These are phyloP conservation scores for Strobilomyces echinocephalus DNA, from an alignment of 768 basidiomycete species.

Conservation along the genomic window DNA sequence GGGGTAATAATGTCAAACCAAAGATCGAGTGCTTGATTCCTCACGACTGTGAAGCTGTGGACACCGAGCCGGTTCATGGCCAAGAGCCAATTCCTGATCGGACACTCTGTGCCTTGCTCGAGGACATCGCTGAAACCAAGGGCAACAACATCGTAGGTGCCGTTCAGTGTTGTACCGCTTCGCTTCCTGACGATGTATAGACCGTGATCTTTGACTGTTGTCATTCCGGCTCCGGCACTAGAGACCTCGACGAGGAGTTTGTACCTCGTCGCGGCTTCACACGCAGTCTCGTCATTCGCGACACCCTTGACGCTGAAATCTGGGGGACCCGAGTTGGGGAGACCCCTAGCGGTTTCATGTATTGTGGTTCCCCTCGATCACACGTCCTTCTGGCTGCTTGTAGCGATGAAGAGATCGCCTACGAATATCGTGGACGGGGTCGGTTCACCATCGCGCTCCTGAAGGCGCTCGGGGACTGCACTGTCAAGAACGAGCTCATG, in stretches of 20 bases:
- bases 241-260: slow-evolving; percentile 11
- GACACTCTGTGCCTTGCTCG: too few relatives aligned
- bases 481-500: slow-evolving; percentile 13
- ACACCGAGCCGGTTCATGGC: background rate
- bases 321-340: slow-evolving; percentile 12
- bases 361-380: slow-evolving; percentile 25
- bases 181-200: slow-evolving; percentile 19
- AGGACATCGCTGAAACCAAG: too few relatives aligned
- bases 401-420: slow-evolving; percentile 31
- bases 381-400: slow-evolving; percentile 44
- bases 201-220: slow-evolving; percentile 47
- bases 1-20: slow-evolving; percentile 7
- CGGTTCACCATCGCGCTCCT: slow-evolving; percentile 26
- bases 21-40: slow-evolving; percentile 2
- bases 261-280: slow-evolving; percentile 1
- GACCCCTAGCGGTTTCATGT: slow-evolving; percentile 10
- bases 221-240: slow-evolving; percentile 36
- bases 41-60: background rate
- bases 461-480: slow-evolving; percentile 1
- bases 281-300: slow-evolving; percentile 1
- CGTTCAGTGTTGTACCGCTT: slow-evolving; percentile 7
- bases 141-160: slow-evolving; percentile 42
- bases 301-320: slow-evolving; percentile 26
- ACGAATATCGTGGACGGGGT: slow-evolving; percentile 19
- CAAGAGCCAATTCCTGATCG: slow-evolving; percentile 16